Conservation (phyloP, 192 early-diverging fungal genomes). For the Allomyces macrogynus region DNA sequence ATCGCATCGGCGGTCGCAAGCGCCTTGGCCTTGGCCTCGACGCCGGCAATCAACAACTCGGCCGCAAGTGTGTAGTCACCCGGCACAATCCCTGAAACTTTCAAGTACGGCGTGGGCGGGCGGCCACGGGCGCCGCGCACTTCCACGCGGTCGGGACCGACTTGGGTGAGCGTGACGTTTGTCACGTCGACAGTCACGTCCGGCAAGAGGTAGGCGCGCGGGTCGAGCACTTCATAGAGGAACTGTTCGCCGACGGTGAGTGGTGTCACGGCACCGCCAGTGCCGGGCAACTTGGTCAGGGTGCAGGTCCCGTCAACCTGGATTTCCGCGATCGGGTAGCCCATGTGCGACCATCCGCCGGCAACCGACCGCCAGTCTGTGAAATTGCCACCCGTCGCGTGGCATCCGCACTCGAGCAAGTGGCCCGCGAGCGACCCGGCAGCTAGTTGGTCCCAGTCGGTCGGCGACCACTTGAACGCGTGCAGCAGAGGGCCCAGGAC, state of each 20-base stretch:
- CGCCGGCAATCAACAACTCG: conserved; percentile 34
- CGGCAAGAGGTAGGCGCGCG: conserved; percentile 37
- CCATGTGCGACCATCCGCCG: conserved; percentile 41
- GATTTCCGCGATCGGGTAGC: conserved; percentile 46
- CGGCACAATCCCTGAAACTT: conserved; percentile 37
- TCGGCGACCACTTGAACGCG: conserved; percentile 31
- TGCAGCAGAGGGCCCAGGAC: conserved; percentile 40
- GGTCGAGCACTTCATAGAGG: conserved; percentile 43
- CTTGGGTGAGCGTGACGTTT: conserved; percentile 27
- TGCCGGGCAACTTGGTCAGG: conserved; percentile 38
- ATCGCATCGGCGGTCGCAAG: background rate
- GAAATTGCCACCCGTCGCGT: conserved; percentile 46
- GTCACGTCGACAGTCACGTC: conserved; percentile 43
- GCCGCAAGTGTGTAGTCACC: conserved; percentile 37
- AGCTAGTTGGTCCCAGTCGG: conserved; percentile 34
- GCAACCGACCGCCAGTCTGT: conserved; percentile 38
- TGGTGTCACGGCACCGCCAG: conserved; percentile 34
- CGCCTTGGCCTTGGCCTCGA: conserved; percentile 35
- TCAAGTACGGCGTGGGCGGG: conserved; percentile 31
- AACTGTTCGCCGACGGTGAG: conserved; percentile 41
- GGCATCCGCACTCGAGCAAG: conserved; percentile 47
- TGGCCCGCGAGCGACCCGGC: conserved; percentile 42
- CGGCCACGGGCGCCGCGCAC: conserved; percentile 37
- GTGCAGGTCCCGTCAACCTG: conserved; percentile 24
- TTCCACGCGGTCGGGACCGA: conserved; percentile 29